These are phyloP conservation scores for Penicillium steckii DNA, from an alignment of 495 filamentous ascomycete genomes.

Conservation along the genomic window DNA sequence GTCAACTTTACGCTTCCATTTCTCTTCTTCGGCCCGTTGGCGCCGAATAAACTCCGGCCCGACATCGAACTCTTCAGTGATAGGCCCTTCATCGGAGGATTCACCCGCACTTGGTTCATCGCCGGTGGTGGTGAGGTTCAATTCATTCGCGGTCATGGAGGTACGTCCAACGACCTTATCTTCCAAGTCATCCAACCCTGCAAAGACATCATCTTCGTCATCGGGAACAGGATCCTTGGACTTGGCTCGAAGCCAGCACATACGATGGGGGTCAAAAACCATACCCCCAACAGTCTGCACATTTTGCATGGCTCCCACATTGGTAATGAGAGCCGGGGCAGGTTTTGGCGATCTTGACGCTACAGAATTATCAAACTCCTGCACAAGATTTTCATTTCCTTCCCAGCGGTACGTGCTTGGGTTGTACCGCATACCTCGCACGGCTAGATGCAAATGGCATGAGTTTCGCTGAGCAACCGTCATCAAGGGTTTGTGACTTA, in stretches of 20 bases:
- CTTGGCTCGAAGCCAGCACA: constrained; percentile 87
- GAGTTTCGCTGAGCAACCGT: constrained; percentile 5
- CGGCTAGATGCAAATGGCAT: constrained; percentile 48
- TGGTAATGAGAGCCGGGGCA: constrained; percentile 90
- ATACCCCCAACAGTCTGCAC: constrained; percentile 92
- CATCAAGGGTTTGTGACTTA: constrained; percentile 37
- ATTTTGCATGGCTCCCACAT: constrained; percentile 68
- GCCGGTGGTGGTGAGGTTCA: constrained; percentile 35
- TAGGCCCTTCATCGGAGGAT: constrained; percentile 69
- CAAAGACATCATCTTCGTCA: constrained; percentile 75
- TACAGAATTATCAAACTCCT: constrained; percentile 63
- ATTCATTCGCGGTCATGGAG: constrained; percentile 27
- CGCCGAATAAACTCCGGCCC: constrained; percentile 89
- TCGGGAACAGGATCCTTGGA: constrained; percentile 31
- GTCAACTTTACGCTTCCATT: constrained; percentile 81
- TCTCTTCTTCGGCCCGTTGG: constrained; percentile 86
- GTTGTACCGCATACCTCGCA: constrained; percentile 96
- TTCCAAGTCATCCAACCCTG: constrained; percentile 67
- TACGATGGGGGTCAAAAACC: constrained; percentile 94
- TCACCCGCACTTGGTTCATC: constrained; percentile 54
- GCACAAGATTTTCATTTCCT: constrained; percentile 85
- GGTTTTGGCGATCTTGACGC: constrained; percentile 57
- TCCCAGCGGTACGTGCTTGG: constrained; percentile 84
- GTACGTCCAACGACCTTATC: constrained; percentile 43
- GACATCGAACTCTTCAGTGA: constrained; percentile 96